Conservation (phyloP, 345 rosid genomes). For the Aethionema arabicum region DNA sequence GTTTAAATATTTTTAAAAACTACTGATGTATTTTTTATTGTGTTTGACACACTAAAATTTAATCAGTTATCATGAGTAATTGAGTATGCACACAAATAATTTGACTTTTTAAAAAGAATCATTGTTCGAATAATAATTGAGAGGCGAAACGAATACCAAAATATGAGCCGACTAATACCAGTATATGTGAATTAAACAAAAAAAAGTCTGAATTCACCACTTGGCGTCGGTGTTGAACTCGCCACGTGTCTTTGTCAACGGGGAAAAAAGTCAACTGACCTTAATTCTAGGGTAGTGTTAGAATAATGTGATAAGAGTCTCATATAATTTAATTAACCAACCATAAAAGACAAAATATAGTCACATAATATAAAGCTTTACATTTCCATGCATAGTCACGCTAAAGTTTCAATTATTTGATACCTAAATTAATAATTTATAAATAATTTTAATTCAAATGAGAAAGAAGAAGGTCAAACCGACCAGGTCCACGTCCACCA, state of each 20-base stretch:
- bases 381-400: slow-evolving; percentile 20
- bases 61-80: background rate
- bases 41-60: background rate
- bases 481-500: slow-evolving; percentile 46
- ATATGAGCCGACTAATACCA: slow-evolving; percentile 27
- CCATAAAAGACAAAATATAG: slow-evolving; percentile 11
- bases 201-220: slow-evolving; percentile 26
- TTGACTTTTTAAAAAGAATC: background rate
- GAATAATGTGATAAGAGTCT: slow-evolving; percentile 19
- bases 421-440: too few relatives aligned
- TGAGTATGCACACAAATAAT: background rate
- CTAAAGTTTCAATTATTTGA: background rate
- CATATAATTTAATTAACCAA: slow-evolving; percentile 12
- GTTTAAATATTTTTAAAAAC: too few relatives aligned
- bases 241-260: slow-evolving; percentile 29
- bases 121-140: slow-evolving; percentile 15
- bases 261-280: slow-evolving; percentile 52
- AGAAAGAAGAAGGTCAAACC: slow-evolving; percentile 50
- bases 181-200: slow-evolving; percentile 5
- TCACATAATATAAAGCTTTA: slow-evolving; percentile 5
- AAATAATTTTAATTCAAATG: too few relatives aligned
- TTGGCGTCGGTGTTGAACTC: slow-evolving; percentile 41
- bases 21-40: background rate
- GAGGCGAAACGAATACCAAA: slow-evolving; percentile 16
- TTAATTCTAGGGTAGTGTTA: slow-evolving; percentile 34